phyloP scores from a whole-genome alignment of 768 basidiomycete species.

The Holtermannia corniformis region DNA sequence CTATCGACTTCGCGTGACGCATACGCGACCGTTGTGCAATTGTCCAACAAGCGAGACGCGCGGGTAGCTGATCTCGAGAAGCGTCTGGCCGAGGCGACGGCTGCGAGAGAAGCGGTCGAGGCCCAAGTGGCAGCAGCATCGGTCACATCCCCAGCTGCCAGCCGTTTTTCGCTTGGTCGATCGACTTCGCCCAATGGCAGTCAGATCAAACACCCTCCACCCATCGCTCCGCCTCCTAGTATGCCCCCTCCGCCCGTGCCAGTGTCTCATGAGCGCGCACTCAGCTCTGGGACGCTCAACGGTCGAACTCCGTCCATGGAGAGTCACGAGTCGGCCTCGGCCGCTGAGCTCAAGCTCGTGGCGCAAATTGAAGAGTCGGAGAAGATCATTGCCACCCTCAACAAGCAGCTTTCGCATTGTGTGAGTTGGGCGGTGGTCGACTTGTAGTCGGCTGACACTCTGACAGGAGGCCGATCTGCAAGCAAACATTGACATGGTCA shows the following conservation, averaged over 20 bases:
- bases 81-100: slow-evolving; percentile 52
- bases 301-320: neutral
- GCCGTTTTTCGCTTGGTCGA: neutral
- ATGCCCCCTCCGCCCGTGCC: slow-evolving; percentile 78
- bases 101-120: slow-evolving; percentile 59
- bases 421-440: slow-evolving; percentile 89
- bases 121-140: slow-evolving; percentile 48
- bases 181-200: slow-evolving; percentile 24
- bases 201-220: slow-evolving; percentile 66
- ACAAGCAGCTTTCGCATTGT: slow-evolving; percentile 87
- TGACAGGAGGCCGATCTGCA: slow-evolving; percentile 1
- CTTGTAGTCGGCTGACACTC: slow-evolving; percentile 6
- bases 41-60: neutral
- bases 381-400: slow-evolving; percentile 83
- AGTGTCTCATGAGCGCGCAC: slow-evolving; percentile 30
- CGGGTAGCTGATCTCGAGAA: neutral
- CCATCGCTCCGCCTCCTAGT: slow-evolving; percentile 68
- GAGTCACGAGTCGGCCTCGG: slow-evolving; percentile 12
- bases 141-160: neutral
- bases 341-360: slow-evolving; percentile 52
- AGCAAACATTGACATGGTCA: slow-evolving; percentile 44
- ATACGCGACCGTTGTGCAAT: slow-evolving; percentile 6
- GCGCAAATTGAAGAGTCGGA: slow-evolving; percentile 76
- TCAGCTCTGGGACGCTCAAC: too few species aligned
- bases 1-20: slow-evolving; percentile 11